Base-by-base conservation (phyloP, 805 yeast species). In the Starmerella bombicola region DNA sequence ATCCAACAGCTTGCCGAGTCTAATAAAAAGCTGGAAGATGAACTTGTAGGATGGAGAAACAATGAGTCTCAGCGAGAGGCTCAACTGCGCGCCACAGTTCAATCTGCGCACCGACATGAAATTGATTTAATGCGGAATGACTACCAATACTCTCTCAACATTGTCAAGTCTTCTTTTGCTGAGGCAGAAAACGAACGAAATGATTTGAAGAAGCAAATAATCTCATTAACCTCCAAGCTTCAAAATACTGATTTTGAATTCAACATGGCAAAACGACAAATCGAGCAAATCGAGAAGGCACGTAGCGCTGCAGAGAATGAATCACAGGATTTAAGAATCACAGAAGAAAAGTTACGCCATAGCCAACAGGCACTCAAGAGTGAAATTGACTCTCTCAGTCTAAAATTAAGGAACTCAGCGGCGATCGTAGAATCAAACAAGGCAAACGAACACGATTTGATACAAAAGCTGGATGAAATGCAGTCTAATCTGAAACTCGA, bases 51-150 rank as follows among this genome's bases (percentile, higher is more conserved):
- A 4, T 16, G 15, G 19, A 18, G 28, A 28, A 13, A 23, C 3
- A n/a, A 15, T 19, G 39, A 36, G 12, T 4, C 13, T 3, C 32
- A 36, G 28, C 19, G 39, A 17, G 39, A 36, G n/a, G 19, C 5
- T 10, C 6, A 29, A 17, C 16, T 36, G 21, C 39, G 33, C 4
- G 15, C 34, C 5, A 15, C 34, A 5, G 9, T 31, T 9, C 18
- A 31, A 6, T 6, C 22, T 31, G 19, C 34, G 13, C 34, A 31
- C 22, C 18, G 18, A 13, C 20, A 6, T 6, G 34, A 31, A 15
- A 17, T 31, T 9, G 34, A 31, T 5, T 5, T n/a, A 5, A 7
- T 31, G 20, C 18, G 22, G 18, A 18, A 15, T 6, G 34, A 31
- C 34, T 31, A 31, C 18, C 34, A 31, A 18, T 31, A 7, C 22